A percentile compares a stretch with the other conserved stretches of the same genome.
phyloP scores from a whole-genome alignment of 2,329 filamentous ascomycete genomes.

The Coleophoma cylindrospora region DNA sequence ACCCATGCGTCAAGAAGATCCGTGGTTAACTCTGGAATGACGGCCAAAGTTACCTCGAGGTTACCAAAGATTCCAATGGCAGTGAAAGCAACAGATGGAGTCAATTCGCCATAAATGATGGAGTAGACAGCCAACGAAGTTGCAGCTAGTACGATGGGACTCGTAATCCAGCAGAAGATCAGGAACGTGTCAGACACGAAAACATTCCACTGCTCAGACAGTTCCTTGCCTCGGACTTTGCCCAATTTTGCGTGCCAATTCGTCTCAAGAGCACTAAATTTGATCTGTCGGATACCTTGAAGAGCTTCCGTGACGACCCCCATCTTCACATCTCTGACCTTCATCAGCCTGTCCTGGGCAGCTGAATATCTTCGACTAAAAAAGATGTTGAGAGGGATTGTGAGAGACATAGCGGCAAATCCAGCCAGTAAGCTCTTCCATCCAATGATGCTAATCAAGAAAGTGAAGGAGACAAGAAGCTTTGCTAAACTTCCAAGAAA shows the following conservation, averaged over 20 bases:
- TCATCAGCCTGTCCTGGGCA: constrained; percentile 68
- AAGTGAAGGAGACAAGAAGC: constrained; percentile 58
- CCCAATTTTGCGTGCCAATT: constrained; percentile 71
- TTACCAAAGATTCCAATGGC: constrained; percentile 69
- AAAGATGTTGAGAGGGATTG: constrained; percentile 64
- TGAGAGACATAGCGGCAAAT: constrained; percentile 55
- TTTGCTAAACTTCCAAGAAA: constrained; percentile 60
- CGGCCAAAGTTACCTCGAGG: constrained; percentile 66
- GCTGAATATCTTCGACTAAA: constrained; percentile 59
- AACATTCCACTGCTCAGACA: constrained; percentile 59
- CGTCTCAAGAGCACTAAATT: constrained; percentile 71
- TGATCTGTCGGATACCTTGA: constrained; percentile 78
- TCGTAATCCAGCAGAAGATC: constrained; percentile 66
- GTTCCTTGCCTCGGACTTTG: constrained; percentile 59
- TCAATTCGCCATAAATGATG: constrained; percentile 53
- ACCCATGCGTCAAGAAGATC: constrained; percentile 67
- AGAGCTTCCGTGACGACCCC: constrained; percentile 72
- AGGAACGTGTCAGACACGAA: constrained; percentile 60
- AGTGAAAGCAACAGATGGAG: constrained; percentile 74
- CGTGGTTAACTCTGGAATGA: constrained; percentile 69
- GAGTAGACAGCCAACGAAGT: constrained; percentile 67
- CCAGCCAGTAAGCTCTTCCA: constrained; percentile 66
- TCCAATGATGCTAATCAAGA: constrained; percentile 65
- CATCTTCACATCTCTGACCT: constrained; percentile 69
- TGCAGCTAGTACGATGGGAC: constrained; percentile 68